Conservation (phyloP, 257 asterid genomes). For the Scutellaria minor region DNA sequence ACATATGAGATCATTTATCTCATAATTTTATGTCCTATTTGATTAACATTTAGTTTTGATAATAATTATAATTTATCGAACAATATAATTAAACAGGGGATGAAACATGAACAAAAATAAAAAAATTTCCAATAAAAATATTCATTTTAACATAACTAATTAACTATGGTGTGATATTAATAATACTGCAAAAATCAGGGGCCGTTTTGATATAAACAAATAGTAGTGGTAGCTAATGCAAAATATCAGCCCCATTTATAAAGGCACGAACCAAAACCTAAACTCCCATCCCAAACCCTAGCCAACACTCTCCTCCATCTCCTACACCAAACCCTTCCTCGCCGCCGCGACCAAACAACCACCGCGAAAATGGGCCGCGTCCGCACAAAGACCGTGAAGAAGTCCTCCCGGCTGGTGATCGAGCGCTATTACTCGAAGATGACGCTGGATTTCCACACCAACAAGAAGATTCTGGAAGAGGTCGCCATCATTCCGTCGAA, state of each 20-base stretch:
- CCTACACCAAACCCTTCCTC: conserved; percentile 21
- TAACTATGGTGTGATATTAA: too few species aligned
- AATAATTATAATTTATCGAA: too few species aligned
- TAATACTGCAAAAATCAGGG: conserved; percentile 6
- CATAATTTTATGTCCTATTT: too few species aligned
- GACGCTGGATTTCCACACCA: conserved; percentile 59
- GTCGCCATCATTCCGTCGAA: conserved; percentile 54
- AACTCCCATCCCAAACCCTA: conserved; percentile 39
- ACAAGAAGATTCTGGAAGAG: conserved; percentile 60
- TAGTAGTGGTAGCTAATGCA: not conserved
- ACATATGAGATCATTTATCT: too few species aligned
- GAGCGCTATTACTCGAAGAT: conserved; percentile 52
- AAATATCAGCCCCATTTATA: conserved; percentile 13
- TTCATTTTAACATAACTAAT: too few species aligned
- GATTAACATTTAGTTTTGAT: too few species aligned
- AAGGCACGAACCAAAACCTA: not conserved
- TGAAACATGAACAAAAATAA: too few species aligned
- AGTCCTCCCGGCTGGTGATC: conserved; percentile 52
- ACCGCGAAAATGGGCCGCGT: conserved; percentile 51
- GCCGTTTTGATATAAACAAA: conserved; percentile 18
- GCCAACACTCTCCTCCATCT: conserved; percentile 13
- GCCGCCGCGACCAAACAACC: conserved; percentile 33
- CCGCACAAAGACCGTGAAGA: conserved; percentile 56
- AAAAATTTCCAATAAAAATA: too few species aligned
- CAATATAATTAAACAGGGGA: too few species aligned